These are phyloP conservation scores for Apophysomyces ossiformis DNA, from an alignment of 371 early-diverging fungal species.

Conservation along the genomic window DNA sequence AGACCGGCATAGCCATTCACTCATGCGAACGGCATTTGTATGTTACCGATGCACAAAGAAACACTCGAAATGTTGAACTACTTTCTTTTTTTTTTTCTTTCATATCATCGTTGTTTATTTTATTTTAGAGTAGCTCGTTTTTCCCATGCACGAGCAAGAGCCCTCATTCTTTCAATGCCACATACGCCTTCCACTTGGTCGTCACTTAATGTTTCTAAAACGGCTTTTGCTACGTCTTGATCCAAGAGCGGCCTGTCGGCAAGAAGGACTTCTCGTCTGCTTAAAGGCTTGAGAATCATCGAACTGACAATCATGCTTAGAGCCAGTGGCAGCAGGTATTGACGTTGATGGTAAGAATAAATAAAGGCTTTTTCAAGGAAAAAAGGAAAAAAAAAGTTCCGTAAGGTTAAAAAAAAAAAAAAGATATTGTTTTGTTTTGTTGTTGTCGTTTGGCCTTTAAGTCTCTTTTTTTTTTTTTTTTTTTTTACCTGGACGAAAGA, in stretches of 20 bases:
- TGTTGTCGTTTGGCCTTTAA: too few relatives aligned
- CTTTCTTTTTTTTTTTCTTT: neutral
- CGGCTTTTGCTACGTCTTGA: constrained; percentile 27
- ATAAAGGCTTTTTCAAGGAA: constrained; percentile 22
- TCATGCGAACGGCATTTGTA: too few relatives aligned
- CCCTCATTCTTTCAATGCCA: constrained; percentile 28
- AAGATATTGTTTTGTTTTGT: too few relatives aligned
- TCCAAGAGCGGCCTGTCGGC: constrained; percentile 33
- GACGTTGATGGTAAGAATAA: constrained; percentile 30
- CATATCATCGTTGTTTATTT: constrained; percentile 5
- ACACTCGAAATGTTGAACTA: neutral
- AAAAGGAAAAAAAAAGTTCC: neutral
- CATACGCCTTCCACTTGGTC: constrained; percentile 25
- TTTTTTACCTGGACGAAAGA: constrained; percentile 33
- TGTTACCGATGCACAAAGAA: too few relatives aligned
- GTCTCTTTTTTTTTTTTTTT: too few relatives aligned
- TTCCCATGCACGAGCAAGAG: constrained; percentile 31
- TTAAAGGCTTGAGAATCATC: constrained; percentile 30
- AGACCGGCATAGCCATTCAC: too few relatives aligned
- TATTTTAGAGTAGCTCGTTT: constrained; percentile 5
- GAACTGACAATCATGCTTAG: constrained; percentile 26
- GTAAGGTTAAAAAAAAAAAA: too few relatives aligned
- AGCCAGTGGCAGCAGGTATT: constrained; percentile 30
- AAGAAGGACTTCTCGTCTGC: constrained; percentile 17
- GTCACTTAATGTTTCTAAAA: constrained; percentile 27